Evolutionary conservation across 176 grass and related monocot species (phyloP), one percentile per base, ranked within the genome.

Genomic region (Avena insularis): DNA sequence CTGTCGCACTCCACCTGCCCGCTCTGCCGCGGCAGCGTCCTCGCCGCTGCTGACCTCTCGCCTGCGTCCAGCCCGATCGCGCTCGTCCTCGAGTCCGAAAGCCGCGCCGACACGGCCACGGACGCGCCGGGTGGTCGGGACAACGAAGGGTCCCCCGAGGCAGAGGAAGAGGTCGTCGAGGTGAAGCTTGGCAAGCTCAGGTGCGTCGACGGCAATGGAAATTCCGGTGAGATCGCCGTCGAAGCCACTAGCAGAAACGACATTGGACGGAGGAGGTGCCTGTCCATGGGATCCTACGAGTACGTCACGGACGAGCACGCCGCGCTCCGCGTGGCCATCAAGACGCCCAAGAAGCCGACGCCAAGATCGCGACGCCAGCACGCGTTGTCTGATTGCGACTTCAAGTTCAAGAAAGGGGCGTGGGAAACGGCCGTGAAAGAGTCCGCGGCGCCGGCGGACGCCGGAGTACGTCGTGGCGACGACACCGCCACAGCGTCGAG

Each of bases 241-340:
- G 87, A 90, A 38, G 12, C 49, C 3, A 78, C 66, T 54, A 70
- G 82, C 82, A 79, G 29, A 58, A 19, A 11, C n/a, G n/a, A 57
- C 1, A 78, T 90, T 29, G 89, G 91, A 19, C 89, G 90, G 61
- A 93, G 95, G 88, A 87, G 95, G 86, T 98, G 93, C 65, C 86
- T 93, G 45, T 98, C 95, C 12, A 98, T 95, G 93, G 95, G 95
- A n/a, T 93, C 95, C 31, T 93, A 93, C 73, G 95, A 98, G 91
- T 98, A 95, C 78, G 86, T 98, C 33, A 95, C 89, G 95, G 88
- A 91, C 69, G 91, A 92, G 17, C 83, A 86, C 51, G 78, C 84
- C 54, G 78, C 85, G 46, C 93, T 95, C 87, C 71, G 77, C 31
- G 93, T 98, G 55, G 66, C 88, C 61, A 38, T 98, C 80, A 92